Evolutionary conservation across 306 rosid genomes (phyloP), one percentile per base, ranked within the genome.

Genomic region (Quercus cerris): DNA sequence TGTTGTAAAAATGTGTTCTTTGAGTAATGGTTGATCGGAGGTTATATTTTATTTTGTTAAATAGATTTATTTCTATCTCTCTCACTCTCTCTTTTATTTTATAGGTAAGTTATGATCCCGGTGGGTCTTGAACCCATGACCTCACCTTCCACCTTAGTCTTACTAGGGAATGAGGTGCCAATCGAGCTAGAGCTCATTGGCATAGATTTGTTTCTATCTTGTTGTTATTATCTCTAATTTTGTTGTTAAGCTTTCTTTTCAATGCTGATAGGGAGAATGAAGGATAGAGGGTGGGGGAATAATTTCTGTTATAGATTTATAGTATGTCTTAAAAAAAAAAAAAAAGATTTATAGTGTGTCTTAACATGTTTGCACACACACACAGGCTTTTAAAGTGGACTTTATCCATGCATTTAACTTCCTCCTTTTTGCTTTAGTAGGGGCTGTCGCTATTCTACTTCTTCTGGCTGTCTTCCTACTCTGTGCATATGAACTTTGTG

Each of bases 401-500:
- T 70, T 27, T 72, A 52, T 57, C 54, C 10, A 52, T 61, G 33
- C 33, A 62, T 64, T 49, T 76, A 23, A 81, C 63, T 71, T 84
- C 66, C 25, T 6, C 55, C 55, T 64, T 80, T 57, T 78, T 82
- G 71, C 70, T 75, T 82, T 44, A 67, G 31, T 93, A 96, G 99
- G 97, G 81, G 98, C 97, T 76, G 99, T 96, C 75, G 99, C 99
- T 46, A 81, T 91, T 83, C 90, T 96, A 76, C 98, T 96, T 77
- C 97, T 96, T 83, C 93, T 96, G 78, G 98, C 99, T 33, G 99
- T 96, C 87, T 91, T 97, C 59, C 91, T 96, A 56, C 98, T 96
- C 56, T 96, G 99, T 87, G 92, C 97, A 28, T 96, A 96, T 33
- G 98, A 96, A 83, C 94, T 96, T 85, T 93, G 98, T 88, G 99